Conservation (phyloP, 129 eudicot genomes). For the Artemisia argyi region DNA sequence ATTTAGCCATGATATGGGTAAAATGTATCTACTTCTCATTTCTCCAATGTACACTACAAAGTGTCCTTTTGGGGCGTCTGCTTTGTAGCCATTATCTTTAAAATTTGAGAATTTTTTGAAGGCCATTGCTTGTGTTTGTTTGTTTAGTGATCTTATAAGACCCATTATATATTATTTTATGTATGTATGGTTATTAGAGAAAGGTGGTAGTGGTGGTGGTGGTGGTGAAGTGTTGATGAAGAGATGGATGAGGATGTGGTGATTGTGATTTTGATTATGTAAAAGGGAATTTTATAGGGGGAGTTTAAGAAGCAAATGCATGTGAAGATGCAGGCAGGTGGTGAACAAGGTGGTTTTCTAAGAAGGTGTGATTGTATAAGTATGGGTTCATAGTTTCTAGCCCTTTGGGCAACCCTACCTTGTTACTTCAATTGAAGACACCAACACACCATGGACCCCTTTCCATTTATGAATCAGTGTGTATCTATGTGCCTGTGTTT, state of each 20-base stretch:
- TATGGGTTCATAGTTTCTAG: slow-evolving; percentile 22
- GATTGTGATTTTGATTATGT: neutral
- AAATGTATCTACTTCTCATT: slow-evolving; percentile 47
- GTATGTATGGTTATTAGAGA: neutral
- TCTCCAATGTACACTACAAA: slow-evolving; percentile 69
- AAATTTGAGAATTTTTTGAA: slow-evolving; percentile 46
- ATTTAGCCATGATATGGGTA: slow-evolving; percentile 54
- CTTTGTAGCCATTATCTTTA: slow-evolving; percentile 30
- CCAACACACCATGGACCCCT: slow-evolving; percentile 27
- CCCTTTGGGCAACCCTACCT: slow-evolving; percentile 38
- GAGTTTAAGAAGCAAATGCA: slow-evolving; percentile 38
- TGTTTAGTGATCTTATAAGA: slow-evolving; percentile 41
- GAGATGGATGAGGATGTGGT: slow-evolving; percentile 27
- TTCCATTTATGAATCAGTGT: slow-evolving; percentile 30
- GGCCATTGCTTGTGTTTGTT: slow-evolving; percentile 38
- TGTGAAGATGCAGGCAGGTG: slow-evolving; percentile 50
- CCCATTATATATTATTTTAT: slow-evolving; percentile 33
- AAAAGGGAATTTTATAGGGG: slow-evolving; percentile 25
- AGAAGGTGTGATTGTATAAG: slow-evolving; percentile 29
- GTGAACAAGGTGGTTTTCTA: slow-evolving; percentile 27
- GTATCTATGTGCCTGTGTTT: neutral
- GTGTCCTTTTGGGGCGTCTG: slow-evolving; percentile 71
- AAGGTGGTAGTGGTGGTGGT: neutral
- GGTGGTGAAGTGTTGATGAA: slow-evolving; percentile 10
- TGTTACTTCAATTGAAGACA: slow-evolving; percentile 36